Conservation (phyloP, 306 rosid species). For the Pachyrhizus erosus region DNA sequence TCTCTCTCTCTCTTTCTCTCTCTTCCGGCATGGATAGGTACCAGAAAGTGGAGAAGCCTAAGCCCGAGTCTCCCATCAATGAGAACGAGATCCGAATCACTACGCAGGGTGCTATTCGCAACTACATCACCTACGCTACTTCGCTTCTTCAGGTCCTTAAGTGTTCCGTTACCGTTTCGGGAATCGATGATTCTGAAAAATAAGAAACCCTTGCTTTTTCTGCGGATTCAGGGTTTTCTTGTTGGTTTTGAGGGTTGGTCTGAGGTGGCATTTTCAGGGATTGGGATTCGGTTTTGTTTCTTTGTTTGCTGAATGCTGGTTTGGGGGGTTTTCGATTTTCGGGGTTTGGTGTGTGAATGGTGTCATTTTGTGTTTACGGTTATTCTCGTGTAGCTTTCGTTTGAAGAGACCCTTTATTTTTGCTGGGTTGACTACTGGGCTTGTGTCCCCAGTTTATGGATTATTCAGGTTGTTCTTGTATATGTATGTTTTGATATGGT, state of each 20-base stretch:
- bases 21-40: slow-evolving; percentile 78
- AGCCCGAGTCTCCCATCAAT: slow-evolving; percentile 81
- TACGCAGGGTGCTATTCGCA: slow-evolving; percentile 91
- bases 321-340: background rate
- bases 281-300: background rate
- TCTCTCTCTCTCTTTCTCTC: background rate
- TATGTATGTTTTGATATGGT: background rate
- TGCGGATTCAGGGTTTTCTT: slow-evolving; percentile 9
- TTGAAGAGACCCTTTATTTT: background rate
- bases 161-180: background rate
- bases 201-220: background rate
- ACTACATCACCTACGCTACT: slow-evolving; percentile 95
- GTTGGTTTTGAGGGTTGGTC: background rate
- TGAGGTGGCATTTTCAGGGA: slow-evolving; percentile 1
- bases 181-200: background rate
- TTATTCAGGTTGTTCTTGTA: slow-evolving; percentile 15
- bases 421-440: background rate
- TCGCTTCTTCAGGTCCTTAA: slow-evolving; percentile 79
- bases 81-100: slow-evolving; percentile 96
- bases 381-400: background rate
- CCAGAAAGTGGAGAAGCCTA: slow-evolving; percentile 88
- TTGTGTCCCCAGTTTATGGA: background rate
- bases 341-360: slow-evolving; percentile 10
- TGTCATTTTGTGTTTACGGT: background rate
- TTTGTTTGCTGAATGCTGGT: slow-evolving; percentile 17